phyloP scores from a whole-genome alignment of 2,329 filamentous ascomycete genomes.

The Mycogone perniciosa region DNA sequence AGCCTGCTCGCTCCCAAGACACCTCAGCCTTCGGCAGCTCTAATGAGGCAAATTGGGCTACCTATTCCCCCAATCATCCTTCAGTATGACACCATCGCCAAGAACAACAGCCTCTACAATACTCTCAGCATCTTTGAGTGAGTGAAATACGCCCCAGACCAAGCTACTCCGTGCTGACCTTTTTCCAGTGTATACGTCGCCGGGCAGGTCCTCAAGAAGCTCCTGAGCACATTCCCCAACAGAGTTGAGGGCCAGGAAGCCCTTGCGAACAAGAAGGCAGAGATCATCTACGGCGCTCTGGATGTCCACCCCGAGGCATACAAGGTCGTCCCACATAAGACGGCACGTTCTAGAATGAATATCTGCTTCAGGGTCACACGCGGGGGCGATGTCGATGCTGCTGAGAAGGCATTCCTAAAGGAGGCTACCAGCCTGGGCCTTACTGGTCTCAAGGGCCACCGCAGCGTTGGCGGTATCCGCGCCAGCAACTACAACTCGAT shows the following conservation, averaged over 20 bases:
- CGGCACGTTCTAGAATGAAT: slow-evolving; percentile 82
- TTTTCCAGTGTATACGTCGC: slow-evolving; percentile 69
- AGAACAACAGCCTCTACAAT: slow-evolving; percentile 95
- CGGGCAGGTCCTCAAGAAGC: slow-evolving; percentile 76
- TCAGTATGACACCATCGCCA: slow-evolving; percentile 76
- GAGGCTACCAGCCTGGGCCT: slow-evolving; percentile 59
- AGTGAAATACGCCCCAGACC: slow-evolving; percentile 20
- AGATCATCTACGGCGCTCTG: slow-evolving; percentile 67
- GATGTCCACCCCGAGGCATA: slow-evolving; percentile 71
- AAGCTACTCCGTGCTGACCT: too few relatives aligned
- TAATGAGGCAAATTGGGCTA: slow-evolving; percentile 65
- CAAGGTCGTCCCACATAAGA: slow-evolving; percentile 67
- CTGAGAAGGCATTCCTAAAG: slow-evolving; percentile 75
- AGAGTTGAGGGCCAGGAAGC: slow-evolving; percentile 73
- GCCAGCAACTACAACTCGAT: slow-evolving; percentile 89
- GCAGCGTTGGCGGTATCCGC: slow-evolving; percentile 79
- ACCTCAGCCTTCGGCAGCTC: slow-evolving; percentile 56
- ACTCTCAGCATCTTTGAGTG: slow-evolving; percentile 87
- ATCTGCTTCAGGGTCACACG: slow-evolving; percentile 77
- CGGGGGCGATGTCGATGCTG: slow-evolving; percentile 54
- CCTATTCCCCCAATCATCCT: slow-evolving; percentile 74
- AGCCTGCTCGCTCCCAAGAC: slow-evolving; percentile 63
- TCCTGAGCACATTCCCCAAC: slow-evolving; percentile 58
- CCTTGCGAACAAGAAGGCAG: slow-evolving; percentile 67
- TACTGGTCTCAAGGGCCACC: slow-evolving; percentile 80